These are phyloP conservation scores for Candida methanosorbosa DNA, from an alignment of 805 yeast genomes.

Conservation along the genomic window DNA sequence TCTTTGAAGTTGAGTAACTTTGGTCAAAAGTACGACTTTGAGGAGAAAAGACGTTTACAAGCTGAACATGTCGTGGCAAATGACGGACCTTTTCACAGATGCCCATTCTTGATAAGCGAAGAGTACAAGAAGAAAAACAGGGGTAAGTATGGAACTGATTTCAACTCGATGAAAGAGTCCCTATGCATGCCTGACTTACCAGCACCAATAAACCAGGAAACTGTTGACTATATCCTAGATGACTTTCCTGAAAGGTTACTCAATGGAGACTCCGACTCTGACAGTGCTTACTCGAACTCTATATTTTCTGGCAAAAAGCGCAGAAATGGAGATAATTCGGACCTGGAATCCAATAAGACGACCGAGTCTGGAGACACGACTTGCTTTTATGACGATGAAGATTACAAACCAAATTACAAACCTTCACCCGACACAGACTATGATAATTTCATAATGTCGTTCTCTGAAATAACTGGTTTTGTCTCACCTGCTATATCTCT, in stretches of 20 bases:
- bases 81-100: slow-evolving; percentile 80
- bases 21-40: slow-evolving; percentile 39
- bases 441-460: slow-evolving; percentile 44
- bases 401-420: slow-evolving; percentile 1
- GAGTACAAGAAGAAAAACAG: slow-evolving; percentile 30
- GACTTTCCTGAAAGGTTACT: slow-evolving; percentile 16
- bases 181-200: slow-evolving; percentile 57
- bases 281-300: not conserved
- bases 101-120: slow-evolving; percentile 58
- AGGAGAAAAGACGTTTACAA: slow-evolving; percentile 42
- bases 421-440: slow-evolving; percentile 26
- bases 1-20: slow-evolving; percentile 55
- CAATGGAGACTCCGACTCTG: not conserved
- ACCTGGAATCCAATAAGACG: too few relatives aligned
- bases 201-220: slow-evolving; percentile 45
- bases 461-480: slow-evolving; percentile 41
- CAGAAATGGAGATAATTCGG: not conserved
- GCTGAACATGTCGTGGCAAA: slow-evolving; percentile 56
- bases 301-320: not conserved
- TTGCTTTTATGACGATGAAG: slow-evolving; percentile 3
- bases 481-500: slow-evolving; percentile 30
- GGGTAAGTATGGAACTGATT: slow-evolving; percentile 35
- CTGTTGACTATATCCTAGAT: slow-evolving; percentile 34
- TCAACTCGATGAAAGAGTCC: slow-evolving; percentile 49
- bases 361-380: too few relatives aligned